phyloP scores from a whole-genome alignment of 176 grass and related monocot species.

The Zea luxurians region DNA sequence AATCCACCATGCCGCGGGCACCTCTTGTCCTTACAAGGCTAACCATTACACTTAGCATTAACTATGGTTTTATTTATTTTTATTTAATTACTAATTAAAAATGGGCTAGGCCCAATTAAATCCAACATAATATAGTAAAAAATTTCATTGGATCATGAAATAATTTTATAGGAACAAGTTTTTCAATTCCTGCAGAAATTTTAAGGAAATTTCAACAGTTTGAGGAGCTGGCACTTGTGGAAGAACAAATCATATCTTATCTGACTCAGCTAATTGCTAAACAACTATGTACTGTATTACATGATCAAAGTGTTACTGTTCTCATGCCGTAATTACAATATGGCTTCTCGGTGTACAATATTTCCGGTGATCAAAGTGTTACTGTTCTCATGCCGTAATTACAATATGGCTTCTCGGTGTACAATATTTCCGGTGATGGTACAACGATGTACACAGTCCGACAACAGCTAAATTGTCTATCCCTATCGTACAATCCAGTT shows the following conservation, averaged over 20 bases:
- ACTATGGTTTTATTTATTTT: too few species aligned
- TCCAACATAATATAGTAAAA: too few species aligned
- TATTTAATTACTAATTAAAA: too few species aligned
- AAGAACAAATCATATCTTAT: background rate
- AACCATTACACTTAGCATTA: too few species aligned
- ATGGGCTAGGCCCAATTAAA: too few species aligned
- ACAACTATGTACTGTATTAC: background rate
- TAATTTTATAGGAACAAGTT: background rate
- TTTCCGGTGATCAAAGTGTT: background rate
- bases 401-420: conserved; percentile 17
- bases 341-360: conserved; percentile 8
- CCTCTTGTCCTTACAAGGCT: too few species aligned
- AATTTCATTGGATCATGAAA: background rate
- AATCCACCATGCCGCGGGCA: too few species aligned
- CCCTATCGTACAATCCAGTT: conserved; percentile 45
- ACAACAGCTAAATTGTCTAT: conserved; percentile 49
- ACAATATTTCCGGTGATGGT: background rate
- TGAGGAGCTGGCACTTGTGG: background rate
- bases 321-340: conserved; percentile 21
- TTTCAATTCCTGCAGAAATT: background rate
- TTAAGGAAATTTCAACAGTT: background rate
- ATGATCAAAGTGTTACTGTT: background rate
- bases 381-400: conserved; percentile 1
- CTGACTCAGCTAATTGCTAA: background rate
- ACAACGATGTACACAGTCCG: conserved; percentile 44